These are phyloP conservation scores for Sporothrix globosa DNA, from an alignment of 2,329 filamentous ascomycete species.

Conservation along the genomic window DNA sequence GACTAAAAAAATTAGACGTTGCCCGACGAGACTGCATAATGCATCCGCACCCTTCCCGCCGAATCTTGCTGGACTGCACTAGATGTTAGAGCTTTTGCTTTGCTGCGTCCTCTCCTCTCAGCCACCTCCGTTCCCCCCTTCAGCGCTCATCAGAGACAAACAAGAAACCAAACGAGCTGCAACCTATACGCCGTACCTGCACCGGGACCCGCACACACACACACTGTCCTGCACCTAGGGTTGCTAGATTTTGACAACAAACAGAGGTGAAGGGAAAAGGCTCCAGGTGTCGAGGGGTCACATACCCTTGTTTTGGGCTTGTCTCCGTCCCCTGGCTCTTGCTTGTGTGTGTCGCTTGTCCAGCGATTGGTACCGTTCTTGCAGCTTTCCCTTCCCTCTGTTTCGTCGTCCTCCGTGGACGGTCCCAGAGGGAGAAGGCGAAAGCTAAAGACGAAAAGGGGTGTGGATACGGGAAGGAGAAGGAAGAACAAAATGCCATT, in stretches of 20 bases:
- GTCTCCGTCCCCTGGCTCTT: conserved; percentile 4
- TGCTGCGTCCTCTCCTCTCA: conserved; percentile 17
- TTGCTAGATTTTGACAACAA: neutral
- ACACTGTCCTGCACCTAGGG: neutral
- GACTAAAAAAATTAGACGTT: conserved; percentile 1
- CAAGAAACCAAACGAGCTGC: neutral
- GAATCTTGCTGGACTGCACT: conserved; percentile 20
- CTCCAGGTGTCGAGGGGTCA: conserved; percentile 6
- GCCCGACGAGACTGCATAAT: conserved; percentile 23
- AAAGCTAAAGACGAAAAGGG: neutral
- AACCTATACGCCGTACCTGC: conserved; percentile 14
- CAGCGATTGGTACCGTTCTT: conserved; percentile 9
- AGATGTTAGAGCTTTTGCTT: neutral
- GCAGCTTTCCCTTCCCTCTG: neutral
- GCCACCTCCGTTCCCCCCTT: conserved; percentile 28
- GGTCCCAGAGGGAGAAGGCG: conserved; percentile 7
- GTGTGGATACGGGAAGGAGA: conserved; percentile 7
- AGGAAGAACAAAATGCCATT: conserved; percentile 7
- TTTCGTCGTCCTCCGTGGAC: conserved; percentile 4
- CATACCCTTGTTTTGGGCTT: conserved; percentile 9
- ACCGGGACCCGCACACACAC: neutral
- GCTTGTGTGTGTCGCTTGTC: neutral
- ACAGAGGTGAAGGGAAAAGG: conserved; percentile 1
- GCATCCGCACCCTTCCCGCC: conserved; percentile 15
- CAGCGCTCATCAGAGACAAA: neutral